Evolutionary conservation across 177 flowering plant species (phyloP).

Genomic region (Vitis hybrid): DNA sequence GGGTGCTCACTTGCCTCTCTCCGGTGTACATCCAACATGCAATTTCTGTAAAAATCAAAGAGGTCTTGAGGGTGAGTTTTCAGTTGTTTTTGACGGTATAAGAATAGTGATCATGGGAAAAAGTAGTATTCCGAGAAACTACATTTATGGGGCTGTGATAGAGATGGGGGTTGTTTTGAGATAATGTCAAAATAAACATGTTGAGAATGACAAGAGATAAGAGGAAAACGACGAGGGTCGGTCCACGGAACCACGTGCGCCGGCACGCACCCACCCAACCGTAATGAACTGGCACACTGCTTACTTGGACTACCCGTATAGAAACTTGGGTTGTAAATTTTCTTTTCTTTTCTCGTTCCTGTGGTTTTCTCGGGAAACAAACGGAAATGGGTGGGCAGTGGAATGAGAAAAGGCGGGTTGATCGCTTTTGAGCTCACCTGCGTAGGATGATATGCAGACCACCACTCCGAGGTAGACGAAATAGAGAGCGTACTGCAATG

Average conservation of each 20-base stretch:
- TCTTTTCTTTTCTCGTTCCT: too few species aligned
- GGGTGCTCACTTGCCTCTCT: constrained; percentile 79
- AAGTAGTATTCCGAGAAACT: not conserved
- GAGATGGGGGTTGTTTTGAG: constrained; percentile 1
- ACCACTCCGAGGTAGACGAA: constrained; percentile 91
- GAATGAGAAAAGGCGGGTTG: not conserved
- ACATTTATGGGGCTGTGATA: constrained; percentile 2
- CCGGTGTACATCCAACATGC: constrained; percentile 99
- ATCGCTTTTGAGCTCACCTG: constrained; percentile 49
- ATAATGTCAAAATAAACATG: constrained; percentile 6
- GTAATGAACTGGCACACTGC: constrained; percentile 18
- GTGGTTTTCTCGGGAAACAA: not conserved
- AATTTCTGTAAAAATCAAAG: constrained; percentile 52
- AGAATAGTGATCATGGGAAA: too few species aligned
- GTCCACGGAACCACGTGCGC: constrained; percentile 33
- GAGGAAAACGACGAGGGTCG: constrained; percentile 16
- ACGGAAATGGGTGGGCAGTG: not conserved
- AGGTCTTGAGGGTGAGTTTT: not conserved
- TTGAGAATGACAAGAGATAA: constrained; percentile 36
- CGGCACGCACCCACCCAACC: constrained; percentile 5
- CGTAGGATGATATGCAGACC: constrained; percentile 88
- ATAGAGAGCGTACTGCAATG: constrained; percentile 84
- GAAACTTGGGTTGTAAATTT: too few species aligned
- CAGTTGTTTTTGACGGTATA: too few species aligned
- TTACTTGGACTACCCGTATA: not conserved